Percentiles rank a stretch among this genome's conserved stretches.
Conservation (phyloP, 768 basidiomycete genomes). For the Russula ochroleuca region DNA sequence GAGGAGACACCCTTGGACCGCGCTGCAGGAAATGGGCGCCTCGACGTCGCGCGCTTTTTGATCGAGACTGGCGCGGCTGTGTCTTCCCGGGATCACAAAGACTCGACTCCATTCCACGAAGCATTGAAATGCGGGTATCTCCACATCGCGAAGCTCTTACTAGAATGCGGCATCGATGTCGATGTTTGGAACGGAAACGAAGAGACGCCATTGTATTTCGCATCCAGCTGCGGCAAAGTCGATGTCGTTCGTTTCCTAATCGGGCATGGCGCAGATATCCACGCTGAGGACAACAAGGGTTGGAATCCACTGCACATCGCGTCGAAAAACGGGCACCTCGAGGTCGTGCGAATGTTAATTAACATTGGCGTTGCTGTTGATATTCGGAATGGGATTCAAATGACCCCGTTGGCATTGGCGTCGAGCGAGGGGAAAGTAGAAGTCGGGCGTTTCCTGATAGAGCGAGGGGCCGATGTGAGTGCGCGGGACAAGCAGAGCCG, state of each 20-base stretch:
- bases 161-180: background rate
- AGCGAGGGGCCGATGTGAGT: background rate
- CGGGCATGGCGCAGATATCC: background rate
- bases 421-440: background rate
- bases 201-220: background rate
- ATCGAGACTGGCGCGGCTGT: background rate
- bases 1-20: background rate
- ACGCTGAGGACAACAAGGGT: background rate
- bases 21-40: background rate
- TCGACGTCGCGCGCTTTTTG: slow-evolving; percentile 1
- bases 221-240: slow-evolving; percentile 5
- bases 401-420: slow-evolving; percentile 2
- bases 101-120: slow-evolving; percentile 1
- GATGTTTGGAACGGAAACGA: background rate
- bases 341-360: background rate
- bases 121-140: slow-evolving; percentile 2
- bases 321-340: background rate
- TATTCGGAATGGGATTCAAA: background rate
- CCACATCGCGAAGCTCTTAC: background rate
- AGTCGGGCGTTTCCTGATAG: slow-evolving; percentile 2
- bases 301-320: slow-evolving; percentile 1
- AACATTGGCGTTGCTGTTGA: background rate
- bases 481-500: background rate
- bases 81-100: background rate
- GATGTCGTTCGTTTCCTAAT: slow-evolving; percentile 3